Conservation (phyloP, 352 stramenopile species). For the Pythium brassicae region DNA sequence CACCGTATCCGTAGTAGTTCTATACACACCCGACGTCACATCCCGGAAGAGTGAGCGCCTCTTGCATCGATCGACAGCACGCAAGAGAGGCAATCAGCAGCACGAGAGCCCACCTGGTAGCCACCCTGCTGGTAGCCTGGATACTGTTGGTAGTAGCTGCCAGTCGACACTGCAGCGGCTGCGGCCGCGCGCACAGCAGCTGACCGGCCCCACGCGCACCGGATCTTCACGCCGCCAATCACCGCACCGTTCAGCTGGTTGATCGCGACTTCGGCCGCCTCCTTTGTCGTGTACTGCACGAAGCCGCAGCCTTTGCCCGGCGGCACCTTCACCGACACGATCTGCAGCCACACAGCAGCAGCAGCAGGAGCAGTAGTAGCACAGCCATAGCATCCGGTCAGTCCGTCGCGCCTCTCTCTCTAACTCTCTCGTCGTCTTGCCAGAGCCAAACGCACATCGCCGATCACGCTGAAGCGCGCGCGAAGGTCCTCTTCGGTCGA, state of each 20-base stretch:
- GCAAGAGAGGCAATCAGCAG: neutral
- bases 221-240: slow-evolving; percentile 76
- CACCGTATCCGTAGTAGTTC: slow-evolving; percentile 62
- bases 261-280: slow-evolving; percentile 84
- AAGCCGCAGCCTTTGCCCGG: slow-evolving; percentile 89
- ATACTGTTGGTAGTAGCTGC: slow-evolving; percentile 54
- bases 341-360: slow-evolving; percentile 21
- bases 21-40: slow-evolving; percentile 8
- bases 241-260: slow-evolving; percentile 85
- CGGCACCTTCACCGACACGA: slow-evolving; percentile 79
- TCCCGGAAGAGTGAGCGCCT: neutral
- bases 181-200: slow-evolving; percentile 41
- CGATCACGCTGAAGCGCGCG: slow-evolving; percentile 69
- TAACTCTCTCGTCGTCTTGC: neutral
- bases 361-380: too few relatives aligned
- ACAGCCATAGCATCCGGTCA: too few relatives aligned
- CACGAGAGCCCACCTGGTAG: slow-evolving; percentile 22
- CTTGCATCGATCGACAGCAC: neutral
- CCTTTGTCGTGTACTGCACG: slow-evolving; percentile 83
- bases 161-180: slow-evolving; percentile 11
- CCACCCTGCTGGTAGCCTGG: slow-evolving; percentile 29
- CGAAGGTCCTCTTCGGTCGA: slow-evolving; percentile 85
- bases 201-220: slow-evolving; percentile 87
- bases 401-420: neutral
- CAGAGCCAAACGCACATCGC: slow-evolving; percentile 45